A percentile compares a stretch with the other conserved stretches of the same genome.
Conservation (phyloP, 2,329 filamentous ascomycete genomes). For the Aureobasidium sp. region DNA sequence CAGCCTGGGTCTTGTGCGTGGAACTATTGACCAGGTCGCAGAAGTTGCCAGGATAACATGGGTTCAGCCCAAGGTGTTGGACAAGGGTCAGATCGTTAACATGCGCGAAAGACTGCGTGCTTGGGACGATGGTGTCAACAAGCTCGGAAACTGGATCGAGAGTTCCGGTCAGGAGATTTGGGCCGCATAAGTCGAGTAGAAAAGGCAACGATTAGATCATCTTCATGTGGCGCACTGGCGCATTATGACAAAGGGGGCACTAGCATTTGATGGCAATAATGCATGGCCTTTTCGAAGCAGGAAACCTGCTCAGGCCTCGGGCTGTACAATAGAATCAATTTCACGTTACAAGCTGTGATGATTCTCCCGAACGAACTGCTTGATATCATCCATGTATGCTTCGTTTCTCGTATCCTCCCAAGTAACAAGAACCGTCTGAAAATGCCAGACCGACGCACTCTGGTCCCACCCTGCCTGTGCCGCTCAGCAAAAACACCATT, state of each 20-base stretch:
- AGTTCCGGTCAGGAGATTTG: slow-evolving; percentile 88
- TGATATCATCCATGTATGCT: neutral
- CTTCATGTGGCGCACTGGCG: slow-evolving; percentile 5
- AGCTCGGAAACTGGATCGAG: slow-evolving; percentile 96
- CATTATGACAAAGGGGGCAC: neutral
- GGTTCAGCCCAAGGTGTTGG: slow-evolving; percentile 97
- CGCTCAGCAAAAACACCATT: neutral
- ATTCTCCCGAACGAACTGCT: neutral
- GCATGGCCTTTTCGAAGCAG: neutral
- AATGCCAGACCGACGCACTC: neutral
- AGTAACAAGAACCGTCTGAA: neutral
- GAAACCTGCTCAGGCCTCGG: neutral
- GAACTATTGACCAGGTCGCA: slow-evolving; percentile 93
- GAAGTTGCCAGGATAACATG: slow-evolving; percentile 92
- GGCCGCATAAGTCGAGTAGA: slow-evolving; percentile 51
- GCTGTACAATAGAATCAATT: slow-evolving; percentile 8
- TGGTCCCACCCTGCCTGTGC: neutral
- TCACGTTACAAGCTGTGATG: neutral
- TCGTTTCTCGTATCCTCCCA: neutral
- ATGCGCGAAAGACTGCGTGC: slow-evolving; percentile 84
- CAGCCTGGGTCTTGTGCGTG: slow-evolving; percentile 78
- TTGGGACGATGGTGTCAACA: slow-evolving; percentile 94
- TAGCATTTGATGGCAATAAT: slow-evolving; percentile 12
- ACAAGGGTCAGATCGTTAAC: slow-evolving; percentile 87
- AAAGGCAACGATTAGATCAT: neutral